Percentiles rank a stretch among this genome's conserved stretches.
phyloP scores from a whole-genome alignment of 2,329 filamentous ascomycete genomes.

The Gaeumannomyces sp. region DNA sequence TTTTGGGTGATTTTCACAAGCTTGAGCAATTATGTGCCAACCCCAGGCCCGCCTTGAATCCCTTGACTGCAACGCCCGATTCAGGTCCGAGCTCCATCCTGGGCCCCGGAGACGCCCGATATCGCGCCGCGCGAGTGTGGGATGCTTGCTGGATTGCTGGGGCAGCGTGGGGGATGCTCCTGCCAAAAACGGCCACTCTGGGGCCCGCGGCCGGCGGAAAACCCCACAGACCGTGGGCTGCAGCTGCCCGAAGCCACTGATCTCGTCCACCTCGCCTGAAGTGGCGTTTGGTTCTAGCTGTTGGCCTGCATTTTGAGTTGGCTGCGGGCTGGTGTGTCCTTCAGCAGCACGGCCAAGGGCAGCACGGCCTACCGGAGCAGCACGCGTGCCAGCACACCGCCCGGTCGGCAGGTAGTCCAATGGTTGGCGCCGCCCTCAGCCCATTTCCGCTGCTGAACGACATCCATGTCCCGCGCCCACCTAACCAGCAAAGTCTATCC shows the following conservation, averaged over 20 bases:
- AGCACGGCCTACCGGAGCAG: too few species aligned
- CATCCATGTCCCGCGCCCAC: too few species aligned
- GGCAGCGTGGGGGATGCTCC: not conserved
- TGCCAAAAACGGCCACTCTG: not conserved
- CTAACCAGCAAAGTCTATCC: too few species aligned
- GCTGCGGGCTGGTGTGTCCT: too few species aligned
- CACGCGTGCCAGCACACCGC: too few species aligned
- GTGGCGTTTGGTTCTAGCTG: not conserved
- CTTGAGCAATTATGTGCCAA: not conserved
- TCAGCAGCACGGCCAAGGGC: too few species aligned
- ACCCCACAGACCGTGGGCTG: not conserved
- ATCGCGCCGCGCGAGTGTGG: not conserved
- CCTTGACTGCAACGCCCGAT: not conserved
- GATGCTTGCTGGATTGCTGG: not conserved
- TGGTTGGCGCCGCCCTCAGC: too few species aligned
- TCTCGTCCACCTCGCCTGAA: too few species aligned
- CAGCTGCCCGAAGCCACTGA: too few species aligned
- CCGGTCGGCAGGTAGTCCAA: too few species aligned
- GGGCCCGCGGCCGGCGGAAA: too few species aligned
- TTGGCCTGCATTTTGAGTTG: not conserved
- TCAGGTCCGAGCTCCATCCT: not conserved
- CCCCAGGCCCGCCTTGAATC: not conserved
- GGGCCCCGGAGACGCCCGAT: not conserved
- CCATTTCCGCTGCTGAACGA: too few species aligned
- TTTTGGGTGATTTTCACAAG: slow-evolving; percentile 1